phyloP scores from a whole-genome alignment of 176 grass and related monocot species.

The Oropetium thomaeum region DNA sequence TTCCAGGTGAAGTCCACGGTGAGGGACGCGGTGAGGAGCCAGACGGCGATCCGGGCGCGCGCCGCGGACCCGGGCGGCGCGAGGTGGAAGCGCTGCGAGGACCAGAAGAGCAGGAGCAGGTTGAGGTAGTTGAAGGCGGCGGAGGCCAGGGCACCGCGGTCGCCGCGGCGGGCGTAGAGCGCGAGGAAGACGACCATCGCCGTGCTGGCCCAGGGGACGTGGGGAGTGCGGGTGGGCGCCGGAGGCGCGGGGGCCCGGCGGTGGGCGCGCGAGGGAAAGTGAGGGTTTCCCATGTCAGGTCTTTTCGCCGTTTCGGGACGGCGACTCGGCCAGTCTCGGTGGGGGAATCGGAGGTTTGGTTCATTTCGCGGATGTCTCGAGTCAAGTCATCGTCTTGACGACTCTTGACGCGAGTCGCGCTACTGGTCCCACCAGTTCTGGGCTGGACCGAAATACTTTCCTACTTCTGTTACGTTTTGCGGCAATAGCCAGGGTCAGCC shows the following conservation, averaged over 20 bases:
- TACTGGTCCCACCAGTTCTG: too few species aligned
- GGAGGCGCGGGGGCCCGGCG: not conserved
- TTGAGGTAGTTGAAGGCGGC: not conserved
- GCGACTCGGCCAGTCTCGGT: too few species aligned
- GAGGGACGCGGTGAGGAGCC: conserved; percentile 24
- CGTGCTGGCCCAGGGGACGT: not conserved
- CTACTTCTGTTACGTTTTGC: too few species aligned
- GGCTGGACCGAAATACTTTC: too few species aligned
- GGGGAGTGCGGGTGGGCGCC: not conserved
- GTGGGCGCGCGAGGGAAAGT: not conserved
- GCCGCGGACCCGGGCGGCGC: not conserved
- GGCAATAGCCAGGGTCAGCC: too few species aligned
- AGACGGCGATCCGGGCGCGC: not conserved
- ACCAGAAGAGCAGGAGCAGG: conserved; percentile 35
- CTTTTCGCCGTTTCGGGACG: too few species aligned
- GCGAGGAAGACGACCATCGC: not conserved
- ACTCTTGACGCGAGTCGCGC: too few species aligned
- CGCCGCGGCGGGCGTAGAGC: not conserved
- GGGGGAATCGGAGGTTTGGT: too few species aligned
- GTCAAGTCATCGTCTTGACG: too few species aligned
- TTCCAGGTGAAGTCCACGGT: conserved; percentile 32
- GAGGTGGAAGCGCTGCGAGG: conserved; percentile 18
- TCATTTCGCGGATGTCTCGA: too few species aligned
- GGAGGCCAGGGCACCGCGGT: conserved; percentile 5
- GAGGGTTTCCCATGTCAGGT: too few species aligned